A percentile compares a stretch with the other conserved stretches of the same genome.
These are phyloP conservation scores for Nakazawaea populi DNA, from an alignment of 805 yeast species.

Conservation along the genomic window DNA sequence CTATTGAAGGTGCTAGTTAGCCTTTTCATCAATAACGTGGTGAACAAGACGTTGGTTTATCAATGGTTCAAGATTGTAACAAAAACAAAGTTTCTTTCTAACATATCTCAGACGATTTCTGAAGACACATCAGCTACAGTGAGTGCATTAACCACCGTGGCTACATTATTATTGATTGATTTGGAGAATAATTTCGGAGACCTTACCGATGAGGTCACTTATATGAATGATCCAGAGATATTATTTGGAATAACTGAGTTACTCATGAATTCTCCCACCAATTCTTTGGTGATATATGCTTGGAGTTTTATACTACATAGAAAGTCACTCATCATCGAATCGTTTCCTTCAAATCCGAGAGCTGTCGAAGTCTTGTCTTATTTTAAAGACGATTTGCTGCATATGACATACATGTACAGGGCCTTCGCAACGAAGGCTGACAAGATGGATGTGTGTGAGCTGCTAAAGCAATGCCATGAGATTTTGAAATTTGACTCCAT, in stretches of 20 bases:
- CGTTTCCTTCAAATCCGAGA: constrained; percentile 22
- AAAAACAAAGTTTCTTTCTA: constrained; percentile 21
- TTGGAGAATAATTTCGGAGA: constrained; percentile 43
- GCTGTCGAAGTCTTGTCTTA: constrained; percentile 16
- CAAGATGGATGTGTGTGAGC: constrained; percentile 37
- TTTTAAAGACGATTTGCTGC: constrained; percentile 14
- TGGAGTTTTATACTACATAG: constrained; percentile 63
- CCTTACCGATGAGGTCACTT: constrained; percentile 31
- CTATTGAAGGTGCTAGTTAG: constrained; percentile 17
- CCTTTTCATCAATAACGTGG: constrained; percentile 20
- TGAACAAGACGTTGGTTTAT: constrained; percentile 25
- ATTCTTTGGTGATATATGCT: constrained; percentile 50
- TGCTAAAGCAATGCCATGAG: constrained; percentile 34
- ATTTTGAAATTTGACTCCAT: constrained; percentile 42
- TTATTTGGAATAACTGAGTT: constrained; percentile 35
- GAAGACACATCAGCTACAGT: constrained; percentile 17
- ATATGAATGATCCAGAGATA: constrained; percentile 31
- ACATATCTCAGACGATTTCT: neutral
- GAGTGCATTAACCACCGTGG: constrained; percentile 41
- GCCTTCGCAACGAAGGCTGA: constrained; percentile 34
- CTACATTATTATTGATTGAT: constrained; percentile 50
- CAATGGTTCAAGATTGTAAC: constrained; percentile 55
- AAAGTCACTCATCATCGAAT: constrained; percentile 40
- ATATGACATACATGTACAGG: constrained; percentile 17
- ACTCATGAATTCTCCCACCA: constrained; percentile 29